Evolutionary conservation across 306 rosid species (phyloP), one percentile per base, ranked within the genome.

Genomic region (Castanea mollissima): DNA sequence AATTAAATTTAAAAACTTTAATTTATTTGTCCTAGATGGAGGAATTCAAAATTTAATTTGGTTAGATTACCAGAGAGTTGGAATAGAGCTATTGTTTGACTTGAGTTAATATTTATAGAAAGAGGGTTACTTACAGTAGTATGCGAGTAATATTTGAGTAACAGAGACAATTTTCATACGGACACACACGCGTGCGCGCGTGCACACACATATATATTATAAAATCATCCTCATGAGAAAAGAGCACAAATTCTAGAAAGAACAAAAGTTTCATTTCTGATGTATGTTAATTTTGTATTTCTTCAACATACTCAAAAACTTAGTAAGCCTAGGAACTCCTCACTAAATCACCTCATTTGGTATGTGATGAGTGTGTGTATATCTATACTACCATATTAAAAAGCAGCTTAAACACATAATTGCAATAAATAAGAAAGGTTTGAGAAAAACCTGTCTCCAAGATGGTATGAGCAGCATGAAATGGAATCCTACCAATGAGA

Each of bases 391-490:
- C 0, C 7, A 1, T 38, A 31, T 52, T 49, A 14, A 27, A 13
- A 23, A 68, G 3, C 2, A 29, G 38, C 62, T 29, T 16, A 10
- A 49, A 46, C 14, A 74, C 25, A 2, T 6, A 35, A 34, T 46
- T 20, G 29, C 62, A 69, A 23, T 14, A 79, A 49, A 58, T 69
- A 32, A 71, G 31, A 19, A 71, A 57, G 73, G 63, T 12, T 1
- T 1, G 58, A 79, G 35, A 44, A 58, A 55, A 46, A 94, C 97
- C 93, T 85, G 88, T 82, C 86, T 92, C 99, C 90, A 90, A 81
- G 74, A 92, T 82, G 72, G 91, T 83, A 79, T 95, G 98, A 77
- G 94, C 85, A 35, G 92, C 97, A 88, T 94, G 97, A 82, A 94
- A 92, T 16, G 99, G 97, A 76, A 94, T 68, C 80, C 91, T 83